Conservation (phyloP, 495 filamentous ascomycete genomes). For the Sporormia fimetaria region DNA sequence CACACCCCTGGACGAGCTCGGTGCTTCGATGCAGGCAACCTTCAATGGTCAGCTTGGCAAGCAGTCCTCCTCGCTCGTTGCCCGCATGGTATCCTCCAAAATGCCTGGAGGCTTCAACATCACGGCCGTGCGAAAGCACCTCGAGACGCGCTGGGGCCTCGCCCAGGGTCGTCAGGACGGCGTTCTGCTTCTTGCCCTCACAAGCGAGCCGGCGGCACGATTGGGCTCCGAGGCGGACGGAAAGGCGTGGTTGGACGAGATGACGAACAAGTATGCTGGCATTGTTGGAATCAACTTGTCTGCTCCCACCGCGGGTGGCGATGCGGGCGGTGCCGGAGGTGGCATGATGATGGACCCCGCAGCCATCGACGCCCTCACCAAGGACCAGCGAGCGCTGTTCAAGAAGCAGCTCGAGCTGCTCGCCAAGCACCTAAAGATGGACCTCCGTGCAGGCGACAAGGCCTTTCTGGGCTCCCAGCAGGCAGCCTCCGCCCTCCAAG, state of each 20-base stretch:
- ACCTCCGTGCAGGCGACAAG: conserved; percentile 90
- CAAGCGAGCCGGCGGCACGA: conserved; percentile 81
- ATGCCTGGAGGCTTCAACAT: conserved; percentile 99
- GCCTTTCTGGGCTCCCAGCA: conserved; percentile 74
- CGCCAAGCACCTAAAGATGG: conserved; percentile 92
- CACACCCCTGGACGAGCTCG: conserved; percentile 86
- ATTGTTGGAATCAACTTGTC: conserved; percentile 77
- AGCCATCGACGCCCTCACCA: conserved; percentile 90
- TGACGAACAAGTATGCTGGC: conserved; percentile 78
- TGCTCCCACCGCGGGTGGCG: conserved; percentile 61
- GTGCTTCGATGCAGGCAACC: conserved; percentile 90
- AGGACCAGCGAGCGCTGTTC: conserved; percentile 87
- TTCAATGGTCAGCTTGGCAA: conserved; percentile 98
- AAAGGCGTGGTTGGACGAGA: conserved; percentile 80
- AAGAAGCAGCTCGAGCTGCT: conserved; percentile 94
- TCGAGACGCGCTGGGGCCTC: conserved; percentile 89
- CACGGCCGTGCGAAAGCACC: conserved; percentile 81
- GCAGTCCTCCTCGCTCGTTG: conserved; percentile 86
- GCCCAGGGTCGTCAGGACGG: conserved; percentile 83
- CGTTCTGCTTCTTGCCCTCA: conserved; percentile 76
- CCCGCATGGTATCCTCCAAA: conserved; percentile 91
- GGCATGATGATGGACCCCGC: conserved; percentile 99
- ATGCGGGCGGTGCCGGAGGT: conserved; percentile 55
- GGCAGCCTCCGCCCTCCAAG: conserved; percentile 72
- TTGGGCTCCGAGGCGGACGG: conserved; percentile 81